A percentile compares a stretch with the other conserved stretches of the same genome.
These are phyloP conservation scores for Trichoderma guizhouense DNA, from an alignment of 2,329 filamentous ascomycete genomes.

Conservation along the genomic window DNA sequence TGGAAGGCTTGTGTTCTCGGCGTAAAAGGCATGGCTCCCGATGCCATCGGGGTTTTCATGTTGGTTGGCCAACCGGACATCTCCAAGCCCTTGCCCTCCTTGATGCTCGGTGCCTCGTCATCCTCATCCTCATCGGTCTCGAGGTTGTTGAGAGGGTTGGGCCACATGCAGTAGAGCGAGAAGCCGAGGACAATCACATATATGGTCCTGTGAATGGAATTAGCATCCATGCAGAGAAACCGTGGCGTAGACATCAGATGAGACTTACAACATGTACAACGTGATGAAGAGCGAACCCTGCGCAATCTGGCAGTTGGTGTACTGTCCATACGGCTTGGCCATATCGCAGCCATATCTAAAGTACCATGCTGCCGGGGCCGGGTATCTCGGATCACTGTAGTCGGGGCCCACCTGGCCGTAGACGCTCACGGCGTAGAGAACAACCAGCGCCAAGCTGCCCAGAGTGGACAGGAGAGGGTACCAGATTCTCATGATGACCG, in stretches of 20 bases:
- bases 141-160: constrained; percentile 52
- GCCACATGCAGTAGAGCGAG: constrained; percentile 55
- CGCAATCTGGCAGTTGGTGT: constrained; percentile 63
- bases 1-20: constrained; percentile 67
- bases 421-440: constrained; percentile 62
- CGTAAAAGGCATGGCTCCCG: constrained; percentile 49
- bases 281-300: constrained; percentile 64
- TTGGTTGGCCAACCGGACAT: constrained; percentile 43
- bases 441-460: constrained; percentile 55
- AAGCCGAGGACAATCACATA: constrained; percentile 59
- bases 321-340: constrained; percentile 50
- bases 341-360: constrained; percentile 66
- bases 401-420: constrained; percentile 73
- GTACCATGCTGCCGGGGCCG: constrained; percentile 68
- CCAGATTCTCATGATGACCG: constrained; percentile 69
- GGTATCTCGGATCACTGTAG: constrained; percentile 61
- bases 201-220: constrained; percentile 33
- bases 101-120: constrained; percentile 29
- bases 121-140: constrained; percentile 41
- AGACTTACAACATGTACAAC: constrained; percentile 64
- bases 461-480: constrained; percentile 61
- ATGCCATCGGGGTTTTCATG: constrained; percentile 17
- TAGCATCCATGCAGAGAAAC: neutral
- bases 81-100: constrained; percentile 46
- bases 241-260: neutral